Base-by-base conservation (phyloP, 305 asterid genomes). In the Coffea humblotiana region DNA sequence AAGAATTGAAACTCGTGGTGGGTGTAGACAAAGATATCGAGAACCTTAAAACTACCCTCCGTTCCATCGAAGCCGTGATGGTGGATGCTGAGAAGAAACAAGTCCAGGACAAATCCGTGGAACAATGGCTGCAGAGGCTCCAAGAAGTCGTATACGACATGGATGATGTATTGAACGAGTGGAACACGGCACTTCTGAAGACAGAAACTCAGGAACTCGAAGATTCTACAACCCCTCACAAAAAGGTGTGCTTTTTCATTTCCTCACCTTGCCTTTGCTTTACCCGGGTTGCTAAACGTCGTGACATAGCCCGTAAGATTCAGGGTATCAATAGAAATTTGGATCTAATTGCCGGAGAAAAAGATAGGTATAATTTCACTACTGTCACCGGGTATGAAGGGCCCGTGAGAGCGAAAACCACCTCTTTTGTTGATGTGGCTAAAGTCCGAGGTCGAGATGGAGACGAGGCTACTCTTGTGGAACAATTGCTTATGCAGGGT, bases 51-150 rank as follows among this genome's bases (percentile, higher is more conserved):
- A 82, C 69, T 43, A 89, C 89, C 1, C 87, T 90, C 80, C 72
- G 58, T 21, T 67, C 90, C 82, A 86, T 92, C 61, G 82, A 78
- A 68, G 90, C 97, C 5, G 91, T 92, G 2, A 85, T 89, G n/a
- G 85, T 65, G 27, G 97, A 90, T 67, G 97, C 97, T 10, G 97
- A 90, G 43, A 92, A 78, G 83, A 82, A 85, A n/a, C 95, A 87
- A 71, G 86, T 89, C 12, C 85, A 78, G 71, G 86, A 89, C 1
- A 84, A 84, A 40, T 3, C 75, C 0, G 87, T 87, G 71, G 85
- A 87, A 69, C 29, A 82, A 0, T 92, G 97, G 95, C 83, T 92
- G 37, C 88, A 89, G 19, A 83, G 84, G 73, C 93, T 92, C 79
- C 87, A 77, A 40, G 88, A 88, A 16, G 87, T 78, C 0, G 80